Evolutionary conservation across 2,329 filamentous ascomycete species (phyloP).

Genomic region (Nemania bipapillata): DNA sequence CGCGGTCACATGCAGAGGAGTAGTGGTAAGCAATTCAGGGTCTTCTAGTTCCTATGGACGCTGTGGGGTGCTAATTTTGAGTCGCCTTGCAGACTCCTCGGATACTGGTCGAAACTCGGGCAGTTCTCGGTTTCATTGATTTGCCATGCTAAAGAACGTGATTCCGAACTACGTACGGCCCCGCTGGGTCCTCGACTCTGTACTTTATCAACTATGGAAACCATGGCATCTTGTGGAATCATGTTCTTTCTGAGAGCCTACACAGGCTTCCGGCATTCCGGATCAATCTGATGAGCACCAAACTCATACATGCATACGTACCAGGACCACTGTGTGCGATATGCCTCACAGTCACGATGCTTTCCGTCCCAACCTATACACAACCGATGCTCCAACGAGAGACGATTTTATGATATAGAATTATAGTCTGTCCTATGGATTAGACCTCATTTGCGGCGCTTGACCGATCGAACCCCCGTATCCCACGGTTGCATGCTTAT

Average conservation of each 20-base stretch:
- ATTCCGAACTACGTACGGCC: background rate
- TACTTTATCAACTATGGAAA: conserved; percentile 5
- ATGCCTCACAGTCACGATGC: conserved; percentile 9
- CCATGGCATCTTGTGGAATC: conserved; percentile 5
- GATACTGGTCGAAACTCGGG: conserved; percentile 51
- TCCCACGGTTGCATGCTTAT: conserved; percentile 34
- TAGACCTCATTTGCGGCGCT: conserved; percentile 28
- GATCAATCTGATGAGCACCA: background rate
- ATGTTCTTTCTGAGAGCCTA: background rate
- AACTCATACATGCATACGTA: conserved; percentile 10
- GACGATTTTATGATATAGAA: conserved; percentile 54
- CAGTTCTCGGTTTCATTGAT: conserved; percentile 50
- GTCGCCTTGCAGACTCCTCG: conserved; percentile 47
- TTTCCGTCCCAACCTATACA: conserved; percentile 23
- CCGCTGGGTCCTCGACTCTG: background rate
- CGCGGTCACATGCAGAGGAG: conserved; percentile 71
- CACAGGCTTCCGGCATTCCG: conserved; percentile 6
- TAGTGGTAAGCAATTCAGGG: conserved; percentile 62
- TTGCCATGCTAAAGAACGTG: background rate
- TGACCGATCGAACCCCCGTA: conserved; percentile 15
- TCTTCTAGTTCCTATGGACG: conserved; percentile 2
- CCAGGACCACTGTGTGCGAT: conserved; percentile 15
- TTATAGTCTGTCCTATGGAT: conserved; percentile 42
- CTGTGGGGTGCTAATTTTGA: conserved; percentile 14
- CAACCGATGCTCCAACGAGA: conserved; percentile 49